Evolutionary conservation across 352 stramenopile species (phyloP), one percentile per base, ranked within the genome.

Genomic region (Phytophthora hybrid): DNA sequence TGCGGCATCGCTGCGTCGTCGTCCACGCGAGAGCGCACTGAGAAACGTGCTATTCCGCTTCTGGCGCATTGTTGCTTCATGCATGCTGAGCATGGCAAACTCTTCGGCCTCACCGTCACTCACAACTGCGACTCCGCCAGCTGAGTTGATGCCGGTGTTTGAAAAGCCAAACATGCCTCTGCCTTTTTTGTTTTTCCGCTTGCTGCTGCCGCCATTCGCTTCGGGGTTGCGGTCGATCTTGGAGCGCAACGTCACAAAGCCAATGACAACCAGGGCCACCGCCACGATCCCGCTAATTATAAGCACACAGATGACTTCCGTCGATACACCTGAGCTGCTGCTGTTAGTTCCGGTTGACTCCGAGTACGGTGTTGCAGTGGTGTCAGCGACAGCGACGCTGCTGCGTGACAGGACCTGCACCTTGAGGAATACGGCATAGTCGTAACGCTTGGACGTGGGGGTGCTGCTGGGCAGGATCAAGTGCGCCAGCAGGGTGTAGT

Each of bases 1-100:
- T 23, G 71, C 65, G n/a, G 58, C 37, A 7, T 66, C 39, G 19
- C 69, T 75, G 16, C 66, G 73, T 46, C 66, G 73, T 46, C 73
- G 73, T 14, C 66, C 72, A 18, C 73, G 75, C 14, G 55, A 71
- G 16, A 88, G 64, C 21, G 81, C 81, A 4, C 77, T 84, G 26
- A 93, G 68, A 55, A 87, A 93, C 11, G 84, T 89, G 63, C 82
- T 91, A 21, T 52, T 74, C 16, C 74, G 78, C 14, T 80, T 70
- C 66, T 63, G 79, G 54, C 74, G 80, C 71, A 94, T 91, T 7
- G 85, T 82, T 21, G 70, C 65, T 73, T 94, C 87, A 56, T 91
- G 63, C 60, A 91, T 84, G 56, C 87, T 94, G 23, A 94, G 84
- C 87, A 94, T 94, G 19, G 84, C 87, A 69, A 94, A 94, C 59